Conservation (phyloP, 495 filamentous ascomycete species). For the Penicillium tannophilum region DNA sequence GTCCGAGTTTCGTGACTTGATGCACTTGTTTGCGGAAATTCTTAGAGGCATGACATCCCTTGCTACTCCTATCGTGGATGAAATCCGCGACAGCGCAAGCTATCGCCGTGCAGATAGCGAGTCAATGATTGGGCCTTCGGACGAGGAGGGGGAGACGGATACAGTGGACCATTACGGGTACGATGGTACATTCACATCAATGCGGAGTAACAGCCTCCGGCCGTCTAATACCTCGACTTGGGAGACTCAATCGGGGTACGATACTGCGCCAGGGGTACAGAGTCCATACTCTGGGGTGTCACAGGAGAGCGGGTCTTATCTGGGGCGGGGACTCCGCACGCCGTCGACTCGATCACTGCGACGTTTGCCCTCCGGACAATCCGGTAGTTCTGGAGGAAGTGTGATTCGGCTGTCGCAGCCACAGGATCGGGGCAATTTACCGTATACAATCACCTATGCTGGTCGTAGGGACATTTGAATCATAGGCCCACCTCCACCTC, state of each 20-base stretch:
- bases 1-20: conserved; percentile 73
- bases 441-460: conserved; percentile 43
- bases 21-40: conserved; percentile 85
- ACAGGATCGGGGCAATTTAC: conserved; percentile 41
- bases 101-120: conserved; percentile 35
- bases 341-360: conserved; percentile 43
- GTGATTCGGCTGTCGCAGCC: conserved; percentile 49
- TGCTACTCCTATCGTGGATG: conserved; percentile 49
- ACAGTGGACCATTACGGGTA: conserved; percentile 33
- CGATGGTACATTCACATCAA: conserved; percentile 21
- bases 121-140: conserved; percentile 46
- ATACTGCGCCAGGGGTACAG: conserved; percentile 33
- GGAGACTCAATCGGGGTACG: conserved; percentile 35
- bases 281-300: conserved; percentile 22
- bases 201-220: conserved; percentile 35
- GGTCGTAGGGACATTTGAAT: conserved; percentile 16
- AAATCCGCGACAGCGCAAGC: conserved; percentile 36
- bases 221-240: conserved; percentile 36
- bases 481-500: conserved; percentile 7
- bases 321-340: conserved; percentile 23
- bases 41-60: conserved; percentile 73
- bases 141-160: conserved; percentile 52
- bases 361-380: conserved; percentile 38
- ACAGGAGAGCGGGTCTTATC: conserved; percentile 11
- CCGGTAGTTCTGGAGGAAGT: conserved; percentile 45